Evolutionary conservation across 768 basidiomycete species (phyloP).

Genomic region (Nidula microcarpa): DNA sequence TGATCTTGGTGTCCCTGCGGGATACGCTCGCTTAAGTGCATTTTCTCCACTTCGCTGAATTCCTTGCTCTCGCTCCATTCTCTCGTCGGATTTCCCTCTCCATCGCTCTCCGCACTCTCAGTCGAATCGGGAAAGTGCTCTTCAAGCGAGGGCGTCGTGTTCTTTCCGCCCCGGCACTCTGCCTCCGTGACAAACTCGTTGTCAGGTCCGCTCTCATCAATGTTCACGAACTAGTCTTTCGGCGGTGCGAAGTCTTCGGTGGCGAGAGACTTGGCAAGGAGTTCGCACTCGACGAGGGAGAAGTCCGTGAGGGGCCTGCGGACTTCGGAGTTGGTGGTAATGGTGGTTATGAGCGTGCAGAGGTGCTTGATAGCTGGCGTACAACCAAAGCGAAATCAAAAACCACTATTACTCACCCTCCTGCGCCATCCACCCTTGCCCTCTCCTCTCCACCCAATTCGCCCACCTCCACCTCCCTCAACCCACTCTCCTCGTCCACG

Average conservation of each 20-base stretch:
- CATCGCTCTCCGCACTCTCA: constrained; percentile 14
- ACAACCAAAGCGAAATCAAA: neutral
- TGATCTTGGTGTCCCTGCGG: constrained; percentile 68
- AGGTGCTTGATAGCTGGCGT: constrained; percentile 72
- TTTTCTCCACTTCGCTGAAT: constrained; percentile 16
- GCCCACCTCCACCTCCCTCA: constrained; percentile 1
- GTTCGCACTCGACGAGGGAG: constrained; percentile 73
- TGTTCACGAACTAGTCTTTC: constrained; percentile 52
- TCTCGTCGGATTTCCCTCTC: constrained; percentile 33
- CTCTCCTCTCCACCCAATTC: constrained; percentile 48
- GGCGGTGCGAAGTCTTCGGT: constrained; percentile 66
- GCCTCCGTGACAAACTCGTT: constrained; percentile 59
- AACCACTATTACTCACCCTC: neutral
- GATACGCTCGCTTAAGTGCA: constrained; percentile 42
- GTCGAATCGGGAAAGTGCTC: constrained; percentile 26
- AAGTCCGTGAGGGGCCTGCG: constrained; percentile 85
- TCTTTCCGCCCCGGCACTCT: constrained; percentile 21
- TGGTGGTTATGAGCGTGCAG: constrained; percentile 81
- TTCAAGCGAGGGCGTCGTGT: constrained; percentile 24
- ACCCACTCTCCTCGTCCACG: constrained; percentile 32
- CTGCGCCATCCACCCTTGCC: constrained; percentile 52
- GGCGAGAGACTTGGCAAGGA: constrained; percentile 68
- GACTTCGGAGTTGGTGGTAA: constrained; percentile 91
- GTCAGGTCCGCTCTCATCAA: constrained; percentile 67
- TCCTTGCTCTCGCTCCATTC: constrained; percentile 27